These are phyloP conservation scores for Populus tomentosa DNA, from an alignment of 441 rosid species.

Conservation along the genomic window DNA sequence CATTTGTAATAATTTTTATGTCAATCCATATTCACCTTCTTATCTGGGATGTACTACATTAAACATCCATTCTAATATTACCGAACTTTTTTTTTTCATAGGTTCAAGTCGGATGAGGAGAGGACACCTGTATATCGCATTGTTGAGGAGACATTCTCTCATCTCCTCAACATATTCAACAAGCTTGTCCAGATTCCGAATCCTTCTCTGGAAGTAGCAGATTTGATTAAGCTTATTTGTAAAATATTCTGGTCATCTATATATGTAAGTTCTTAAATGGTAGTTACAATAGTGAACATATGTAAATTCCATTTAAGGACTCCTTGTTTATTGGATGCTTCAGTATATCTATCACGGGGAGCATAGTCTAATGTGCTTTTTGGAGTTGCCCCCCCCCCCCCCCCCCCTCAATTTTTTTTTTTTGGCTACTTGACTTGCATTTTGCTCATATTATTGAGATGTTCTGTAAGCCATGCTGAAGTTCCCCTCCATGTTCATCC, in stretches of 20 bases:
- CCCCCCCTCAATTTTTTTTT: no score
- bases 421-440: neutral
- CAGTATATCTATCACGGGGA: neutral
- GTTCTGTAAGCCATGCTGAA: neutral
- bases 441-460: slow-evolving; percentile 10
- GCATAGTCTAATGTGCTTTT: neutral
- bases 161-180: slow-evolving; percentile 72
- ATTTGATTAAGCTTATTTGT: slow-evolving; percentile 92
- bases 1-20: no score
- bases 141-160: slow-evolving; percentile 85
- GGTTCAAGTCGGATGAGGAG: slow-evolving; percentile 98
- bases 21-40: no score
- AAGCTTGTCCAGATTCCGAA: slow-evolving; percentile 72
- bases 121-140: slow-evolving; percentile 77
- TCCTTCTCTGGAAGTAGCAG: slow-evolving; percentile 87
- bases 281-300: neutral
- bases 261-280: slow-evolving; percentile 58
- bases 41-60: no score
- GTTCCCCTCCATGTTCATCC: neutral
- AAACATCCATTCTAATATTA: no score
- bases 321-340: neutral
- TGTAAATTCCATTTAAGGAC: neutral
- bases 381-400: no score
- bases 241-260: slow-evolving; percentile 99
- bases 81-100: slow-evolving; percentile 12